phyloP scores from a whole-genome alignment of 2,329 filamentous ascomycete species.

The Exophiala calicioides region DNA sequence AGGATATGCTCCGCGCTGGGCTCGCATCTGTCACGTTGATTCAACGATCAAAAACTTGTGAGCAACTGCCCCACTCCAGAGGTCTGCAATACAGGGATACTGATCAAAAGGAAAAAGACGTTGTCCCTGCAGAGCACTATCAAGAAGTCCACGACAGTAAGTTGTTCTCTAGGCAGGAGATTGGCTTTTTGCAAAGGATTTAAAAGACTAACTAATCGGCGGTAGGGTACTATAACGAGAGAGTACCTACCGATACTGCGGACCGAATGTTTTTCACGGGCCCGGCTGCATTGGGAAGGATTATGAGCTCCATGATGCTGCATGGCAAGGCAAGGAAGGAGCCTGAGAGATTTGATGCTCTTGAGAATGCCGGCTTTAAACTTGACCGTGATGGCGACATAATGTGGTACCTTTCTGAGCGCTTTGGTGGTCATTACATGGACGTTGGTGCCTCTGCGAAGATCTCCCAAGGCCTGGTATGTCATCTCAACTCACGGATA shows the following conservation, averaged over 20 bases:
- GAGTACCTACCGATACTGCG: constrained; percentile 26
- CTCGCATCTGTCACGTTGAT: constrained; percentile 49
- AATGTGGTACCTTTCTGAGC: constrained; percentile 44
- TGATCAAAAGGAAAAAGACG: no score
- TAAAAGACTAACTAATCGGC: constrained; percentile 21
- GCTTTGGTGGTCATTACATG: constrained; percentile 51
- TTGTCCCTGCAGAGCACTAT: constrained; percentile 28
- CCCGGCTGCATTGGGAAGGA: constrained; percentile 34
- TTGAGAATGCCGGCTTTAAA: constrained; percentile 46
- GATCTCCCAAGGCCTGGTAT: constrained; percentile 41
- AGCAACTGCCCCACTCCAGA: no score
- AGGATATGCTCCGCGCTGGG: constrained; percentile 48
- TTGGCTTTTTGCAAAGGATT: no score
- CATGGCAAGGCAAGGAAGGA: constrained; percentile 35
- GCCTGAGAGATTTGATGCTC: constrained; percentile 41
- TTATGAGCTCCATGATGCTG: constrained; percentile 36
- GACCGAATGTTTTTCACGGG: constrained; percentile 31
- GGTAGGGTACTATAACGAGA: constrained; percentile 27
- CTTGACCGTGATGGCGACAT: constrained; percentile 43
- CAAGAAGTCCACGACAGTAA: constrained; percentile 30
- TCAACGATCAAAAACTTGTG: constrained; percentile 45
- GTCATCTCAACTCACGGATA: no score
- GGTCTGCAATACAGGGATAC: no score
- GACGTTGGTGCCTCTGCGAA: constrained; percentile 47
- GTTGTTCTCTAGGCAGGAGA: constrained; percentile 32